phyloP scores from a whole-genome alignment of 2,329 filamentous ascomycete genomes.

The Cladobotryum protrusum region DNA sequence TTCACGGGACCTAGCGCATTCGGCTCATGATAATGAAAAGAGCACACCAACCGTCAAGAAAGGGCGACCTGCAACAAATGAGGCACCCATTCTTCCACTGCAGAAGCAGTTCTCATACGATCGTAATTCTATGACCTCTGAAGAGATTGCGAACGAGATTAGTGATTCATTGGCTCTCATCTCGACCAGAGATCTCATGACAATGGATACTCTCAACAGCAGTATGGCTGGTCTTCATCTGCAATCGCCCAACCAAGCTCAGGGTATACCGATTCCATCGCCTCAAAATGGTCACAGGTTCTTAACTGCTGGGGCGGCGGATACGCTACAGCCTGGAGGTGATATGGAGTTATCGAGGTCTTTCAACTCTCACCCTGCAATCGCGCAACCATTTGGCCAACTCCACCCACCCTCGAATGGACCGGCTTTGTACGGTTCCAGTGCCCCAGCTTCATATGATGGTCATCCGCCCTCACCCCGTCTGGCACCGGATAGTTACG shows the following conservation, averaged over 20 bases:
- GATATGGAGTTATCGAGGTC: slow-evolving; percentile 28
- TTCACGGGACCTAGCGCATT: slow-evolving; percentile 4
- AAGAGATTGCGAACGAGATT: slow-evolving; percentile 26
- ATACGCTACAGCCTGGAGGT: slow-evolving; percentile 16
- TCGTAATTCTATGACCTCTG: slow-evolving; percentile 31
- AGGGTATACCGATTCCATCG: slow-evolving; percentile 29
- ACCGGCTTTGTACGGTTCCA: slow-evolving; percentile 13
- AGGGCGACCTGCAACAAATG: slow-evolving; percentile 30
- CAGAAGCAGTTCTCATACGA: slow-evolving; percentile 28
- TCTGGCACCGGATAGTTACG: slow-evolving; percentile 51
- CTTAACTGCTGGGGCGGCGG: slow-evolving; percentile 28
- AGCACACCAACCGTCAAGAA: slow-evolving; percentile 34
- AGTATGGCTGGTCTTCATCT: slow-evolving; percentile 38
- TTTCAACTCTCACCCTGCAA: slow-evolving; percentile 23
- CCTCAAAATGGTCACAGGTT: slow-evolving; percentile 27
- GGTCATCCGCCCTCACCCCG: slow-evolving; percentile 29
- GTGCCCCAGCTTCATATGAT: slow-evolving; percentile 26
- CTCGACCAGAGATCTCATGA: slow-evolving; percentile 48
- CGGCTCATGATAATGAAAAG: slow-evolving; percentile 34
- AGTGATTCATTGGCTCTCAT: slow-evolving; percentile 41
- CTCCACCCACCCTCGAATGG: slow-evolving; percentile 23
- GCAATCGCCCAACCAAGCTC: slow-evolving; percentile 27
- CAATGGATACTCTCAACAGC: slow-evolving; percentile 37
- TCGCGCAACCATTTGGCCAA: slow-evolving; percentile 36
- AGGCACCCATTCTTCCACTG: slow-evolving; percentile 23